Evolutionary conservation across 768 basidiomycete species (phyloP).

Genomic region (Macrolepiota dolichaula): DNA sequence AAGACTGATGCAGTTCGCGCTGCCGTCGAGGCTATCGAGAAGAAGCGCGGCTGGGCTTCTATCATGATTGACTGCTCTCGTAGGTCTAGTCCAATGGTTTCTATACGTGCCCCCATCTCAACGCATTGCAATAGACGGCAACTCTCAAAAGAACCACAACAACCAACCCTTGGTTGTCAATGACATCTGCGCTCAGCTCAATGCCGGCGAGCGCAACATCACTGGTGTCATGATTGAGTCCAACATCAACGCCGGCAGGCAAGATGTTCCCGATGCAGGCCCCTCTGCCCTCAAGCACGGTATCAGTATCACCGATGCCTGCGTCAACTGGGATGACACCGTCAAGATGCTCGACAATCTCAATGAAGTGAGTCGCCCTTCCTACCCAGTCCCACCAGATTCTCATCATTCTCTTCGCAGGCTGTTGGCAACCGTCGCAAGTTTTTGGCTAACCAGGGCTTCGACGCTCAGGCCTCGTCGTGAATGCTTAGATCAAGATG

Average conservation of each 20-base stretch:
- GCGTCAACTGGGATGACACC: slow-evolving; percentile 83
- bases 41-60: slow-evolving; percentile 59
- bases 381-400: background rate
- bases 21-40: slow-evolving; percentile 60
- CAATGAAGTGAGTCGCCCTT: slow-evolving; percentile 41
- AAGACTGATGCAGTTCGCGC: slow-evolving; percentile 65
- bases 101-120: background rate
- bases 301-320: slow-evolving; percentile 90
- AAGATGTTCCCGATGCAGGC: slow-evolving; percentile 80
- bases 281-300: slow-evolving; percentile 70
- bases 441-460: slow-evolving; percentile 26
- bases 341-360: slow-evolving; percentile 70
- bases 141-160: slow-evolving; percentile 92
- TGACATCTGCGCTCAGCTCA: slow-evolving; percentile 71
- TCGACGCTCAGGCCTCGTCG: slow-evolving; percentile 1
- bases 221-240: slow-evolving; percentile 98
- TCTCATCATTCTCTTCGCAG: slow-evolving; percentile 13
- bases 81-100: slow-evolving; percentile 28
- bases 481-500: background rate
- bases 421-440: slow-evolving; percentile 47
- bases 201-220: slow-evolving; percentile 64
- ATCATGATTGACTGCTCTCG: slow-evolving; percentile 90
- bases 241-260: slow-evolving; percentile 86
- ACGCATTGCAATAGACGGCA: slow-evolving; percentile 61
- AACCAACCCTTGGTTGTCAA: slow-evolving; percentile 85